Base-by-base conservation (phyloP, 1,139 yeast genomes). In the Magnusiomyces sp. region DNA sequence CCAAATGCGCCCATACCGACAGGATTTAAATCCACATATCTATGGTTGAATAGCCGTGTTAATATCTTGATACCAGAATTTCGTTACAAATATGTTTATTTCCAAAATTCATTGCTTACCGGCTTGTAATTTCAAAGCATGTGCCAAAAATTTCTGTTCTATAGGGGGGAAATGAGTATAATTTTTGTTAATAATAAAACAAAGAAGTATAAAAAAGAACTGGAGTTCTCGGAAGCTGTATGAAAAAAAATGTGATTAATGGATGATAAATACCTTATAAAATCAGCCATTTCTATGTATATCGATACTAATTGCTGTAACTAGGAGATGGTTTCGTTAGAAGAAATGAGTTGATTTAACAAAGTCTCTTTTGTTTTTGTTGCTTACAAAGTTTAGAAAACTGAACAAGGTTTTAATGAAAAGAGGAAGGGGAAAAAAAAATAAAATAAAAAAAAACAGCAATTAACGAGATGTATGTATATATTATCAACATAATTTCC, bases 1-100 rank as follows among this genome's bases (percentile, higher is more conserved):
- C 98, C 98, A 64, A 92, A 92, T 10, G 98, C 98, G 36, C 98
- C 98, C 98, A 92, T 92, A 1, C 98, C 98, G 47, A 92, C 97
- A 2, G 98, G 98, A 62, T 89, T 92, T 56, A 92, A 75, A 63
- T 92, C 96, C 19, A 89, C 80, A 70, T 92, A 92, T 57, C 96
- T 72, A 62, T 80, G 40, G n/a, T n/a, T n/a, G n/a, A n/a, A n/a
- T n/a, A n/a, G n/a, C n/a, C n/a, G n/a, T n/a, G n/a, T n/a, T n/a
- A n/a, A n/a, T n/a, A n/a, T n/a, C n/a, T 32, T 10, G 38, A 20
- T 13, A 45, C 23, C 13, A 33, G 16, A 14, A 46, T 43, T 23
- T 19, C 37, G 9, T 10, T 17, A 20, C 13, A 16, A 33, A 37
- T 33, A 16, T 23, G 19, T 17, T 29, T 43, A 37, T 7, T 20